Conservation (phyloP, 1,284 basidiomycete species). For the Hemileccinum hortonii region DNA sequence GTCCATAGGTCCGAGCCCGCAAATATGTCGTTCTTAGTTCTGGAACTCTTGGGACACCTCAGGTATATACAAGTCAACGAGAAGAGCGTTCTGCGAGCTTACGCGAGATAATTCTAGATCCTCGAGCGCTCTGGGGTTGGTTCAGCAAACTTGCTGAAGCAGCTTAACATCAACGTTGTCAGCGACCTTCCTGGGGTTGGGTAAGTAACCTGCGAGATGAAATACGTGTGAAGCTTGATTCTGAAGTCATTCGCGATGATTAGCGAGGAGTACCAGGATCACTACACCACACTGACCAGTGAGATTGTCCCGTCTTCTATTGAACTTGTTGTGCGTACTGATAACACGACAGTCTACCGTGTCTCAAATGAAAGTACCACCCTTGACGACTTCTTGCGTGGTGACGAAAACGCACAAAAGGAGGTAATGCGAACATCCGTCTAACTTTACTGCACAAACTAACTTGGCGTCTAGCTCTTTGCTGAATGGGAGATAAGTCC, state of each 20-base stretch:
- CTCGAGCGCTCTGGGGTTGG: slow-evolving; percentile 72
- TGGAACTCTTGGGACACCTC: slow-evolving; percentile 68
- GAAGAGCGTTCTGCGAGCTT: background rate
- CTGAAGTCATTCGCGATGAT: slow-evolving; percentile 3
- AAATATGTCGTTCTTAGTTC: slow-evolving; percentile 65
- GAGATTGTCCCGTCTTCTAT: slow-evolving; percentile 18
- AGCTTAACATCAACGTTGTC: slow-evolving; percentile 59
- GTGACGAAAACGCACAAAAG: slow-evolving; percentile 55
- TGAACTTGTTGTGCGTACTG: background rate
- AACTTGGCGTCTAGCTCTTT: slow-evolving; percentile 46
- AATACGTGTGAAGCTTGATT: background rate
- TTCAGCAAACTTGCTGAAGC: slow-evolving; percentile 50
- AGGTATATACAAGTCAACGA: slow-evolving; percentile 19
- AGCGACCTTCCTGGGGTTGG: slow-evolving; percentile 71
- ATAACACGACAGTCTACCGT: slow-evolving; percentile 54
- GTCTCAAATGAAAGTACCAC: slow-evolving; percentile 65
- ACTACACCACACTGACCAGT: slow-evolving; percentile 69
- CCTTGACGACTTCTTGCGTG: slow-evolving; percentile 67
- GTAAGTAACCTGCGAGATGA: slow-evolving; percentile 35
- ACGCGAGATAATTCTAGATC: slow-evolving; percentile 40
- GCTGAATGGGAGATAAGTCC: slow-evolving; percentile 67
- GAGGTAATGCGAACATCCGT: slow-evolving; percentile 38
- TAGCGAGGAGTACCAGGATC: slow-evolving; percentile 71
- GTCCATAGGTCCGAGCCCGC: slow-evolving; percentile 46
- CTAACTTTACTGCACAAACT: background rate